phyloP scores from a whole-genome alignment of 164 flowering plant species.

The Tetracentron sinense region DNA sequence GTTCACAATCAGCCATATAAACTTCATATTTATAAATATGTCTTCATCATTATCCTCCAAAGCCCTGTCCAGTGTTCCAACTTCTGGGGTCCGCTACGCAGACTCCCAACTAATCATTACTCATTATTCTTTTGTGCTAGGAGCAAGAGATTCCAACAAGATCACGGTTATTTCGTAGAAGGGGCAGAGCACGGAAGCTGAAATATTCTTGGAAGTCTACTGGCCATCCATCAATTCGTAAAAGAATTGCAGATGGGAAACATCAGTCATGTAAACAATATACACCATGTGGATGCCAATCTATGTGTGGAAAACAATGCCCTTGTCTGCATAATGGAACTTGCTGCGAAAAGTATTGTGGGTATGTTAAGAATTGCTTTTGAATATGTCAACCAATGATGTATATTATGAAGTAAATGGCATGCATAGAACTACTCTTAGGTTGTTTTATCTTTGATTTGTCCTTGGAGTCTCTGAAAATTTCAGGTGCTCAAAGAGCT shows the following conservation, averaged over 20 bases:
- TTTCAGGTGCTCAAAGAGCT: constrained; percentile 88
- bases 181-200: constrained; percentile 74
- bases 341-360: constrained; percentile 98
- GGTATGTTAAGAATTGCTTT: constrained; percentile 48
- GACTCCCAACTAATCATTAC: neutral
- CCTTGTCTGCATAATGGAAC: constrained; percentile 80
- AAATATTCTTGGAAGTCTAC: constrained; percentile 92
- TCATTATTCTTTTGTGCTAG: constrained; percentile 17
- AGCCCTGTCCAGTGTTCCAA: too few relatives aligned
- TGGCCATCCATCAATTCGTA: constrained; percentile 84
- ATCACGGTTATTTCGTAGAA: constrained; percentile 66
- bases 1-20: too few relatives aligned
- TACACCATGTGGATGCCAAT: constrained; percentile 82
- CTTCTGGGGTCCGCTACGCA: neutral
- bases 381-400: neutral
- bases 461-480: neutral
- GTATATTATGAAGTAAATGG: neutral
- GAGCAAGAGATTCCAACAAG: constrained; percentile 61
- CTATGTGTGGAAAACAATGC: constrained; percentile 86
- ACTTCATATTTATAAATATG: too few relatives aligned
- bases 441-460: too few relatives aligned
- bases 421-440: constrained; percentile 1
- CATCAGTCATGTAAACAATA: constrained; percentile 71
- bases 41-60: neutral
- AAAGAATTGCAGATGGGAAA: constrained; percentile 85